Base-by-base conservation (phyloP, 495 filamentous ascomycete species). In the Trichocladium antarcticum region DNA sequence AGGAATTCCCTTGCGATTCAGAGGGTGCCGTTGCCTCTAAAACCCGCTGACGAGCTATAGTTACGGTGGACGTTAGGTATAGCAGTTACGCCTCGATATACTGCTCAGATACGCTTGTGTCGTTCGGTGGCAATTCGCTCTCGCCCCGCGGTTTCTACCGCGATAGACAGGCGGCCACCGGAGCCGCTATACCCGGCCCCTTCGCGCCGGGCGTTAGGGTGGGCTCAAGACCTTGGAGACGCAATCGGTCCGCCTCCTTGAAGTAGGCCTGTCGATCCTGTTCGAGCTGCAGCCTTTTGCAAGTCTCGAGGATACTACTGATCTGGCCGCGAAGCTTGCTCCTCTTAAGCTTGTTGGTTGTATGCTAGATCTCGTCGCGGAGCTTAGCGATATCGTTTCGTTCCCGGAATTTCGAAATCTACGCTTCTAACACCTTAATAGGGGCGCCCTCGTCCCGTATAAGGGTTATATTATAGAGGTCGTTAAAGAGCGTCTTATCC, bases 231-330 rank as follows among this genome's bases (percentile, higher is more conserved):
- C 47, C 47, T 16, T 42, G 38, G 47, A 50, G 47, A 42, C 38
- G 47, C 31, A 50, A 50, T n/a, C 34, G 39, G 32, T 50, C 48
- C 39, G 39, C 48, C 48, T 50, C 34, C 40, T 50, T 44, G 40
- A 50, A 50, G 24, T 44, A 44, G 40, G 48, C 48, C 40, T 50
- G 40, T n/a, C 48, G 48, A 36, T 50, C 39, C n/a, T 17, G 5
- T 11, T 50, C 48, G 38, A 50, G 48, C 40, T 50, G 40, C 48
- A 50, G 41, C 41, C 32, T 50, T 11, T 11, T 50, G 32, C 48
- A 50, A 44, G 40, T 50, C 37, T 50, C 17, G 32, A 50, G 1
- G 27, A 15, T 44, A 22, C 16, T 42, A 0, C 9, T 32, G 15
- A 50, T 50, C 44, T 50, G 20, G 38, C 39, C 19, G 39, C n/a